Evolutionary conservation across 257 asterid genomes (phyloP).

Genomic region (Solanum chiquidenum): DNA sequence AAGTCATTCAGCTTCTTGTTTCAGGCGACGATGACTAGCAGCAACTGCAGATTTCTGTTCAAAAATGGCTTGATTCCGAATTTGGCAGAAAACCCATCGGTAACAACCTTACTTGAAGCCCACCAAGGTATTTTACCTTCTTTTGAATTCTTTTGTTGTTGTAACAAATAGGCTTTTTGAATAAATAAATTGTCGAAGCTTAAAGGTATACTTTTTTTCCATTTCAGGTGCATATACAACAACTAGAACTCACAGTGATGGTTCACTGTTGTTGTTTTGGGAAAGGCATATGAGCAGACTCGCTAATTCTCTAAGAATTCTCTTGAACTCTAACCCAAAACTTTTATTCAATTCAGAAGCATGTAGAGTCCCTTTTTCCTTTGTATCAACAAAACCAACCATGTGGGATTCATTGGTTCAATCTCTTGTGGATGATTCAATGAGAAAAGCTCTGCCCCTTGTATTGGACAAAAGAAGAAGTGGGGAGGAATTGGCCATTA

Average conservation of each 20-base stretch:
- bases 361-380: slow-evolving; percentile 6
- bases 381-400: slow-evolving; percentile 9
- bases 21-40: slow-evolving; percentile 16
- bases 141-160: background rate
- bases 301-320: slow-evolving; percentile 47
- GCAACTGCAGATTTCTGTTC: slow-evolving; percentile 32
- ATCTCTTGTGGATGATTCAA: slow-evolving; percentile 48
- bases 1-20: background rate
- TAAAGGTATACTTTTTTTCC: background rate
- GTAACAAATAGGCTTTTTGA: background rate
- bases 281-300: slow-evolving; percentile 64
- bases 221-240: slow-evolving; percentile 91
- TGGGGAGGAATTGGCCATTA: slow-evolving; percentile 64
- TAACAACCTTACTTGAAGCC: slow-evolving; percentile 61
- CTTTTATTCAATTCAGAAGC: slow-evolving; percentile 27
- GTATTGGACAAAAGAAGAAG: slow-evolving; percentile 32
- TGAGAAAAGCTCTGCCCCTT: slow-evolving; percentile 47
- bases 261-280: slow-evolving; percentile 67
- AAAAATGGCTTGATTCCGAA: slow-evolving; percentile 50
- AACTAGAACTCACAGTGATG: slow-evolving; percentile 75
- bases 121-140: slow-evolving; percentile 40
- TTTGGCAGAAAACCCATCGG: slow-evolving; percentile 43
- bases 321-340: slow-evolving; percentile 37
- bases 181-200: background rate
- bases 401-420: slow-evolving; percentile 48